Evolutionary conservation across 108 stramenopile species (phyloP), one percentile per base, ranked within the genome.

Genomic region (Nitzschia palea): DNA sequence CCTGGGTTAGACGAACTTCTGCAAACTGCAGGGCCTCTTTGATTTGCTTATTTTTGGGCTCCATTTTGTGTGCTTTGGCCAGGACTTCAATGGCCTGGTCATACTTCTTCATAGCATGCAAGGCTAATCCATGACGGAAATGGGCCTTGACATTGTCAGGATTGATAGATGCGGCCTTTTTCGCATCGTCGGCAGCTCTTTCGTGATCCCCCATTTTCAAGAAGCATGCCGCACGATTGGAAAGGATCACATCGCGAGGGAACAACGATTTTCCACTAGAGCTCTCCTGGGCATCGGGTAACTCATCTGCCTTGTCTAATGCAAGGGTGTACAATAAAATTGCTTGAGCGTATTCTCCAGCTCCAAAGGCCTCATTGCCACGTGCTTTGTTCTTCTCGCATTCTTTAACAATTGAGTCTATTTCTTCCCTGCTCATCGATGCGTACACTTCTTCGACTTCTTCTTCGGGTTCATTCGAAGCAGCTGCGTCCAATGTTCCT

Each of bases 41-140:
- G 56, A 95, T 91, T 68, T 95, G 93, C 65, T 90, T 83, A 74
- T 97, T 97, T 37, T 95, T 90, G 4, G 96, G 96, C 55, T 97
- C 94, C 25, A 95, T 27, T 64, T 89, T 89, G 35, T 85, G 79
- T 9, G 93, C 93, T 62, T 82, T 34, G 28, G 83, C 87, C 70
- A 97, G 74, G 25, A 82, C 61, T 14, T 82, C 69, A 40, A 90
- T 76, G 18, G 96, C 96, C 47, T 91, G 89, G 27, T 79, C 52
- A 50, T 90, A 97, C 25, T 80, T 68, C 28, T 81, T 85, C 88
- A 95, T 86, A 57, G 96, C 96, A 69, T 95, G 94, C 27, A 94
- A 68, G 8, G 94, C 89, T 43, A 95, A 60, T 3, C 96, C 96
- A 50, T 80, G 81, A 44, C 96, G 84, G 54, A 97, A 97, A 33